Evolutionary conservation across 1,284 basidiomycete genomes (phyloP).

Genomic region (Apiotrichum mycotoxinovorans): DNA sequence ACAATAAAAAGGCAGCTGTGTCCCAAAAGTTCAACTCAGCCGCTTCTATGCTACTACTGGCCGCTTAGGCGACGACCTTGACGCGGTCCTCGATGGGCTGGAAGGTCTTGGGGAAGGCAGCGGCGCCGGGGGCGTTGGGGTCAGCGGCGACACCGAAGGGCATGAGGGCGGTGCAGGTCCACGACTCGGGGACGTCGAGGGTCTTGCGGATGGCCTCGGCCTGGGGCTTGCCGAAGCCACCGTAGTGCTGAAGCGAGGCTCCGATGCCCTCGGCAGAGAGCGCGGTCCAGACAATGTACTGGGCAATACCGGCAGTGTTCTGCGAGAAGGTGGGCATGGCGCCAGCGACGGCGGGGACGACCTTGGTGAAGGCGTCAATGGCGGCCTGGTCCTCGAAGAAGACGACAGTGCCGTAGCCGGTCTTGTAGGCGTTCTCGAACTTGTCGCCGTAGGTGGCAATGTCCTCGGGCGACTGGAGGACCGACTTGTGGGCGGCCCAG

Average conservation of each 20-base stretch:
- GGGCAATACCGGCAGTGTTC: conserved; percentile 34
- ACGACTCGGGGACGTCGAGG: conserved; percentile 40
- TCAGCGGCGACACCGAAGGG: conserved; percentile 44
- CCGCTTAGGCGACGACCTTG: conserved; percentile 3
- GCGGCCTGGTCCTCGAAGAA: conserved; percentile 53
- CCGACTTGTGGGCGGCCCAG: conserved; percentile 20
- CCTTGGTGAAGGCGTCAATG: conserved; percentile 46
- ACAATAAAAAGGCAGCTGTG: no score
- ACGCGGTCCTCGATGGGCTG: conserved; percentile 16
- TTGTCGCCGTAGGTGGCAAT: conserved; percentile 21
- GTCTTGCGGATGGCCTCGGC: conserved; percentile 31
- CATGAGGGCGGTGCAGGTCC: conserved; percentile 45
- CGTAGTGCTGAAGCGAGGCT: conserved; percentile 43
- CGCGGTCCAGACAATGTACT: conserved; percentile 47
- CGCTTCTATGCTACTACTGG: no score
- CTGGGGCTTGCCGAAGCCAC: conserved; percentile 19
- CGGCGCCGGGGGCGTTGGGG: conserved; percentile 9
- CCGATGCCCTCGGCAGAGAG: conserved; percentile 49
- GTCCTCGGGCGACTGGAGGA: conserved; percentile 7
- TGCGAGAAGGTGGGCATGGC: conserved; percentile 11
- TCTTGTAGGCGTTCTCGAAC: conserved; percentile 44
- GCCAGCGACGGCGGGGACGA: conserved; percentile 42
- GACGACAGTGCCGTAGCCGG: conserved; percentile 52
- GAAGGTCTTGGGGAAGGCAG: conserved; percentile 32
- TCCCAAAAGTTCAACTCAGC: no score